Evolutionary conservation across 257 asterid genomes (phyloP).

Genomic region (Hygrophila difformis): DNA sequence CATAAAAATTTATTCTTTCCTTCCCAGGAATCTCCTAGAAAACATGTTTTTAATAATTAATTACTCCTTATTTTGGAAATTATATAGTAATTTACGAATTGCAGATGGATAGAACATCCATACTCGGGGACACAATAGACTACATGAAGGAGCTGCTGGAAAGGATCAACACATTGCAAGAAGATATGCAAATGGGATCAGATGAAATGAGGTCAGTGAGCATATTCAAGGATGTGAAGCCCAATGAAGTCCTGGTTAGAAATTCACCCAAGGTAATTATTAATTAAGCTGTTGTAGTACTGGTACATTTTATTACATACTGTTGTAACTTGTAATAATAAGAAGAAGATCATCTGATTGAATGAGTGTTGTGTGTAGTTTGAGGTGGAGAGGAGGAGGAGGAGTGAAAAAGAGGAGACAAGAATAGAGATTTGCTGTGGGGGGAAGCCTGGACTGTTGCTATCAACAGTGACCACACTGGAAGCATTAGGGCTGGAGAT

Average conservation of each 20-base stretch:
- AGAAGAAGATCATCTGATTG: no score
- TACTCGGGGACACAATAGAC: constrained; percentile 80
- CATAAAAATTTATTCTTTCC: no score
- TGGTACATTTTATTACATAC: no score
- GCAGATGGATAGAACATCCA: constrained; percentile 91
- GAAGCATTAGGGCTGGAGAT: constrained; percentile 77
- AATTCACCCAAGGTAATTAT: constrained; percentile 58
- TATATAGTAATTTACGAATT: no score
- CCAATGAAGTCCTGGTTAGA: constrained; percentile 34
- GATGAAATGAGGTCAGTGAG: constrained; percentile 10
- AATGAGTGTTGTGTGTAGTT: no score
- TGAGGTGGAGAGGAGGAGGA: constrained; percentile 71
- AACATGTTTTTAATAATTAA: no score
- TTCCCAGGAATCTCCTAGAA: no score
- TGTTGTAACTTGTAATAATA: no score
- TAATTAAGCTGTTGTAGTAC: no score
- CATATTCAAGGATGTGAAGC: constrained; percentile 35
- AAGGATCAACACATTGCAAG: constrained; percentile 41
- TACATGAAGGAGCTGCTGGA: constrained; percentile 68
- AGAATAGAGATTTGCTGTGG: constrained; percentile 53
- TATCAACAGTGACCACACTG: constrained; percentile 69
- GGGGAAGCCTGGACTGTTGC: constrained; percentile 55
- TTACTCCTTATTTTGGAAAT: no score
- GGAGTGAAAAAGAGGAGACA: constrained; percentile 38
- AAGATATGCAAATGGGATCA: constrained; percentile 23